These are phyloP conservation scores for Pyricularia sp. DNA, from an alignment of 2,329 filamentous ascomycete species.

Conservation along the genomic window DNA sequence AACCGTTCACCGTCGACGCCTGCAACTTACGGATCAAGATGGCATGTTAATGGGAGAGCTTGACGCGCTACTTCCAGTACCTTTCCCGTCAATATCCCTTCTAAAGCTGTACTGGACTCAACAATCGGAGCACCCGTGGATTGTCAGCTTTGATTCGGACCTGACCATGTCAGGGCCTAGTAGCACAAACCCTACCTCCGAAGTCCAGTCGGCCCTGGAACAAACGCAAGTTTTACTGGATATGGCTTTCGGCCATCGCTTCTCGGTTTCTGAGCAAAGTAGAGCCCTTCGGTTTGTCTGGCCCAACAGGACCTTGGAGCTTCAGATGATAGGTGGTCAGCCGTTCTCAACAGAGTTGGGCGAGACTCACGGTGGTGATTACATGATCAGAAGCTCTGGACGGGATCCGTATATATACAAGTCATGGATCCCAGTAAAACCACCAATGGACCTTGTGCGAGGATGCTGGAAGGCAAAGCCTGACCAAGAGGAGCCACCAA, in stretches of 20 bases:
- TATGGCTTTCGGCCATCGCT: constrained; percentile 35
- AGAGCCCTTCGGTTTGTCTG: constrained; percentile 31
- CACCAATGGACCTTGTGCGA: constrained; percentile 26
- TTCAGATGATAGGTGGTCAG: constrained; percentile 18
- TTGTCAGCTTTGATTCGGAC: constrained; percentile 17
- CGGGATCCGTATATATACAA: constrained; percentile 27
- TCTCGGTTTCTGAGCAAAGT: constrained; percentile 21
- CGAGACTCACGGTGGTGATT: constrained; percentile 4
- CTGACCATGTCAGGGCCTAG: constrained; percentile 9
- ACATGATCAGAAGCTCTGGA: constrained; percentile 20
- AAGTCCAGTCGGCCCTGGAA: constrained; percentile 16
- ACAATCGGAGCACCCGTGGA: constrained; percentile 19
- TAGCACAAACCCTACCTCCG: constrained; percentile 1
- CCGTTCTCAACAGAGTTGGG: constrained; percentile 16
- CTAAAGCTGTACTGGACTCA: constrained; percentile 28
- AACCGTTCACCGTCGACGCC: constrained; percentile 14
- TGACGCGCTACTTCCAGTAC: constrained; percentile 28
- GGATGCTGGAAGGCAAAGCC: constrained; percentile 10
- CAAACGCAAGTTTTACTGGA: constrained; percentile 32
- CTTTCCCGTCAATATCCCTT: constrained; percentile 22
- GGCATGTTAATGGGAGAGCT: constrained; percentile 22
- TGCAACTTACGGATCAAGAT: constrained; percentile 22
- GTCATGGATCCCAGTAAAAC: constrained; percentile 29
- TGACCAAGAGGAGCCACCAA: constrained; percentile 21
- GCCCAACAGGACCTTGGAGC: constrained; percentile 12